Percentiles rank a stretch among this genome's conserved stretches.
These are phyloP conservation scores for Phytophthora pini DNA, from an alignment of 352 stramenopile species.

Conservation along the genomic window DNA sequence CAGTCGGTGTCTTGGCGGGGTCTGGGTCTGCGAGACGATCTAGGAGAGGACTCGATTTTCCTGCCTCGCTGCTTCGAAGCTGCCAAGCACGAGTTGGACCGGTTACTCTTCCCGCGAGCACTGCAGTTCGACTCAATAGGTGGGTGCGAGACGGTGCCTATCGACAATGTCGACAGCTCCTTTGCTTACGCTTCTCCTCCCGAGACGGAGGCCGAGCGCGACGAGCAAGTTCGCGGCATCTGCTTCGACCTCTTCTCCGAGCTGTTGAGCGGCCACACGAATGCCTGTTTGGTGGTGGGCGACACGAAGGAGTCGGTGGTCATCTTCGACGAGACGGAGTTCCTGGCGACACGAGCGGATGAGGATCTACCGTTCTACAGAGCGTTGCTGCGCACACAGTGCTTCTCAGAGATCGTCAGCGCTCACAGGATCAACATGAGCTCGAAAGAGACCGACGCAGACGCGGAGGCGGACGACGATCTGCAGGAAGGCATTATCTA, in stretches of 20 bases:
- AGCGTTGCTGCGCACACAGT: slow-evolving; percentile 76
- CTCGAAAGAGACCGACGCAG: slow-evolving; percentile 38
- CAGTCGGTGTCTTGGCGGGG: slow-evolving; percentile 63
- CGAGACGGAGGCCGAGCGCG: slow-evolving; percentile 34
- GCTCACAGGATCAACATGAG: slow-evolving; percentile 73
- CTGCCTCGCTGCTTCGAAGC: slow-evolving; percentile 61
- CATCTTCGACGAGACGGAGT: slow-evolving; percentile 89
- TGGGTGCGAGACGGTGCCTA: slow-evolving; percentile 24
- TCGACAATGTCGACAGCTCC: slow-evolving; percentile 12
- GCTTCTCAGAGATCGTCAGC: slow-evolving; percentile 87
- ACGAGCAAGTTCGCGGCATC: slow-evolving; percentile 63
- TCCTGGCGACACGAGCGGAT: slow-evolving; percentile 63
- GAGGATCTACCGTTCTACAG: slow-evolving; percentile 74
- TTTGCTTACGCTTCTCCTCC: slow-evolving; percentile 20
- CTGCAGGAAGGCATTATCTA: slow-evolving; percentile 63
- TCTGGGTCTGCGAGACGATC: slow-evolving; percentile 58
- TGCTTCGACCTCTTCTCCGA: slow-evolving; percentile 76
- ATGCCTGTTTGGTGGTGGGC: slow-evolving; percentile 80
- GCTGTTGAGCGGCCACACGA: slow-evolving; percentile 71
- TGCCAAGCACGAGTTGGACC: slow-evolving; percentile 64
- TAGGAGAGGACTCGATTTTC: slow-evolving; percentile 47
- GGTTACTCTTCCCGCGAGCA: slow-evolving; percentile 47
- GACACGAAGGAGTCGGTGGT: slow-evolving; percentile 89
- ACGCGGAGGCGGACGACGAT: slow-evolving; percentile 37
- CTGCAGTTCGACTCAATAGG: slow-evolving; percentile 53